Base-by-base conservation (phyloP, 2,329 filamentous ascomycete genomes). In the Microdochium nivale region DNA sequence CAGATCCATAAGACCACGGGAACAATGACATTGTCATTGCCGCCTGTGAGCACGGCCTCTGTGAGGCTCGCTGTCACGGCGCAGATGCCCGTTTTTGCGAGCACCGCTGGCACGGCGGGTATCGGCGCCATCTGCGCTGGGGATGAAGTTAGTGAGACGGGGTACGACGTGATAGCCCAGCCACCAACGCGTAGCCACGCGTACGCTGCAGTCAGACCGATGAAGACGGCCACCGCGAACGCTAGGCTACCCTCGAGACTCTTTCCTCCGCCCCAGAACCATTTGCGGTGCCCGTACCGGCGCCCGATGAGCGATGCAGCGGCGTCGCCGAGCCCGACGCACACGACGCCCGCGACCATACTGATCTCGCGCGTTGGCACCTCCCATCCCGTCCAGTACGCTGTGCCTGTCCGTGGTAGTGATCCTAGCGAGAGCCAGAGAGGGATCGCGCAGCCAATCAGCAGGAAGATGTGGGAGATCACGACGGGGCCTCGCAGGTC, bases 11-110 rank as follows among this genome's bases (percentile, higher is more conserved):
- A 71, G 49, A 95, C 84, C 52, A 99, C 83, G 3, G 94, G 94
- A 56, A 97, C 92, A 56, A 97, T 86, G 19, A 99, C 94, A 74
- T 99, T 99, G 75, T 99, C 94, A 68, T 99, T 99, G 27, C 92
- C 94, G 2, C 94, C 94, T 14, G 94, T 97, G 56, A 99, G 72
- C 47, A 96, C 92, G 25, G 94, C 91, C 72, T 99, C 94, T 50
- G 94, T 95, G 59, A 96, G 76, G 68, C 91, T 96, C 25, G 91
- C 89, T 53, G 90, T 81, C 43, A 79, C 78, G 7, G 88, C 90
- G 57, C 90, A 95, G 48, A 88, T 63, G 3, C 76, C 73, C 11
- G 86, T 83, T 63, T 92, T 94, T 3, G n/a, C 40, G 19, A 44
- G n/a, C 19, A 44, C 40, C 19, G 21, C 21, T 13, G 40, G 40